Conservation (phyloP, 768 basidiomycete genomes). For the Phlebiopsis flavidoalba region DNA sequence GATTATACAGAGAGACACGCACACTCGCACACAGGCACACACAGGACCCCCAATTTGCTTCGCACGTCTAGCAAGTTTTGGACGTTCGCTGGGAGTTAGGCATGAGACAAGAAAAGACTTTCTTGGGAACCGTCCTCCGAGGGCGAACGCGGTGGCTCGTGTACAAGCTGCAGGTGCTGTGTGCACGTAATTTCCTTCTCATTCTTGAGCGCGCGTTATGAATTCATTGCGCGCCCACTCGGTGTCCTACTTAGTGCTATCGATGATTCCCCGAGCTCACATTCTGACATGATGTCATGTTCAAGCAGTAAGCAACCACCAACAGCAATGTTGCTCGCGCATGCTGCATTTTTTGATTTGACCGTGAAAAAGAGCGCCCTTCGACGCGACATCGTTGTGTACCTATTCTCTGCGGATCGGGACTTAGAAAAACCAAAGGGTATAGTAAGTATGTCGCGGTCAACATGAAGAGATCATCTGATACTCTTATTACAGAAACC, state of each 20-base stretch:
- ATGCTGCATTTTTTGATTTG: constrained; percentile 73
- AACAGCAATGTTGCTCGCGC: constrained; percentile 72
- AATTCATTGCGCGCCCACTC: not conserved
- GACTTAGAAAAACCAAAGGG: constrained; percentile 85
- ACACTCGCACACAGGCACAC: no score
- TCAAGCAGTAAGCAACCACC: constrained; percentile 79
- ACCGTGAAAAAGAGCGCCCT: constrained; percentile 51
- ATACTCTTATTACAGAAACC: constrained; percentile 59
- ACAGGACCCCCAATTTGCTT: no score
- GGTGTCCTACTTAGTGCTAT: not conserved
- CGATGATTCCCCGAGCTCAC: not conserved
- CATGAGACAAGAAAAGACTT: constrained; percentile 51
- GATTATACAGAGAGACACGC: no score
- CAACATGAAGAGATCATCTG: not conserved
- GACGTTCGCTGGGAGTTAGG: constrained; percentile 76
- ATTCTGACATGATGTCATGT: constrained; percentile 13
- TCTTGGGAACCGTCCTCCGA: constrained; percentile 53
- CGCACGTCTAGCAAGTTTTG: constrained; percentile 61
- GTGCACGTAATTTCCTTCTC: constrained; percentile 29
- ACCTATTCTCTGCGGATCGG: constrained; percentile 68
- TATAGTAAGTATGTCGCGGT: constrained; percentile 48
- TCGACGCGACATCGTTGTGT: constrained; percentile 74
- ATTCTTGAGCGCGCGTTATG: constrained; percentile 17
- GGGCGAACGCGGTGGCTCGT: constrained; percentile 83
- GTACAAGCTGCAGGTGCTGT: constrained; percentile 83